phyloP scores from a whole-genome alignment of 768 basidiomycete genomes.

The Russula vinacea region DNA sequence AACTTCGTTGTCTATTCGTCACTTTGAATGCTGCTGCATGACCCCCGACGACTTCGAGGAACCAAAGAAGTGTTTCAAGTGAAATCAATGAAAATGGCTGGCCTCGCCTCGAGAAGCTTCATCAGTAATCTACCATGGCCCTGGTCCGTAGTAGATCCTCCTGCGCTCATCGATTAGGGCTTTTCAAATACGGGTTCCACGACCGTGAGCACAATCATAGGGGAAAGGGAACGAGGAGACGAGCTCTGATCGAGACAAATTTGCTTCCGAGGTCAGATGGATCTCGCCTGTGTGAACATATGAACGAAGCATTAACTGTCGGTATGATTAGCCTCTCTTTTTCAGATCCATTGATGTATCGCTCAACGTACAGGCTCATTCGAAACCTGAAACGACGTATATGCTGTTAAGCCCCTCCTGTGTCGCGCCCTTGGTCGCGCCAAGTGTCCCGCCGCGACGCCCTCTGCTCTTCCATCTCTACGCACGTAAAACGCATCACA shows the following conservation, averaged over 20 bases:
- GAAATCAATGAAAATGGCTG: not conserved
- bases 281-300: not conserved
- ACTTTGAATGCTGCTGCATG: not conserved
- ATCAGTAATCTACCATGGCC: not conserved
- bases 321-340: too few species aligned
- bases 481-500: not conserved
- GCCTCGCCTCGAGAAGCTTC: not conserved
- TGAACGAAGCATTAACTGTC: not conserved
- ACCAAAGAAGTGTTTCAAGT: not conserved
- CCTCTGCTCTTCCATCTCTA: not conserved
- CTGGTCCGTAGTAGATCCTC: not conserved
- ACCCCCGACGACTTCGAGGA: not conserved
- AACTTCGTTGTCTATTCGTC: not conserved
- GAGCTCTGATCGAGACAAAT: not conserved
- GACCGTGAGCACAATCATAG: not conserved
- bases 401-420: not conserved
- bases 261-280: slow-evolving; percentile 17
- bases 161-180: not conserved
- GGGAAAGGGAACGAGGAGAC: not conserved
- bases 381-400: not conserved
- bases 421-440: too few species aligned
- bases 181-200: not conserved
- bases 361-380: not conserved
- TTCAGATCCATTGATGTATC: not conserved
- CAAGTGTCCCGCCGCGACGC: too few species aligned